Evolutionary conservation across 441 rosid genomes (phyloP), one percentile per base, ranked within the genome.

Genomic region (Kokia cookei): DNA sequence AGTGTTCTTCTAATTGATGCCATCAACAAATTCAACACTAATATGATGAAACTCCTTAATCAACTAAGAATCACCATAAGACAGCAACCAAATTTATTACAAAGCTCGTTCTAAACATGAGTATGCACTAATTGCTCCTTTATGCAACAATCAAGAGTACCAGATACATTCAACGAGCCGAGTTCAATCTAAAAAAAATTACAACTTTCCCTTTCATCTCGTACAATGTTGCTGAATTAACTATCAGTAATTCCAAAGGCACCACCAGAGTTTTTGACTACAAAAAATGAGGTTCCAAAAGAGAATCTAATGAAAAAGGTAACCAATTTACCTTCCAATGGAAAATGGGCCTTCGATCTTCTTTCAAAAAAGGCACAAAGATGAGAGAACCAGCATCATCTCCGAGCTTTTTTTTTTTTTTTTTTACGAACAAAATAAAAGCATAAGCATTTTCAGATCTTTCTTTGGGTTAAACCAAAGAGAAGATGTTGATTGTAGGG

Each of bases 1-100:
- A 82, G 57, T 42, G 90, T 73, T 79, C 92, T 85, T 80, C 91
- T 84, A 65, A 90, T 82, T 63, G 92, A 88, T 62, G 92, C 88
- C 94, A 88, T 57, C 61, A 57, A 57, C 61, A 57, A 29, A 57
- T 57, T 88, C 8, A 60, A 63, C 35, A 76, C 53, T 35, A 76
- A 63, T 65, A 54, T 53, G 61, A 61, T 40, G 3, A 35, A 37
- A 24, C 57, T 7, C 43, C 59, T 17, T 17, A 19, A 58, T 65
- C 42, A 60, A 19, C 27, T 24, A 24, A 51, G 62, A 70, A 72
- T 45, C 69, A 55, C 51, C 65, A 43, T 9, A 69, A 12, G 57
- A 54, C 58, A 6, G 55, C 57, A 75, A 67, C 64, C 65, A 75
- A 79, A 77, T 74, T 47, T 22, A 63, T 65, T 47, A 40, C 1